A percentile compares a stretch with the other conserved stretches of the same genome.
Conservation (phyloP, 139 green algal species). For the Chlorella sp. region DNA sequence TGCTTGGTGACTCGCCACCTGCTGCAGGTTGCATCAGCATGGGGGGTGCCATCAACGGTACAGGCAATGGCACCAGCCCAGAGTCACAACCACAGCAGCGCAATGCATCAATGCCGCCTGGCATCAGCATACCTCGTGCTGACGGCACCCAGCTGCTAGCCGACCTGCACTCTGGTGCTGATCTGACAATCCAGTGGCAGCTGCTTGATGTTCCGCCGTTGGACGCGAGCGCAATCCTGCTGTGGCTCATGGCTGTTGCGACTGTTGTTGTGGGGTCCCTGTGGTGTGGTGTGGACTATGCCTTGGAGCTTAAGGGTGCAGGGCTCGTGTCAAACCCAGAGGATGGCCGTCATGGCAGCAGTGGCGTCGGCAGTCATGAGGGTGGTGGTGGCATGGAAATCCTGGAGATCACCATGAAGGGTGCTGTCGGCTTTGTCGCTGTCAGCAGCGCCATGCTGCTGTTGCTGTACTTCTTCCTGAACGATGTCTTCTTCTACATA, state of each 20-base stretch:
- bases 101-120: conserved; percentile 34
- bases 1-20: no score
- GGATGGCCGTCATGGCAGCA: no score
- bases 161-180: no score
- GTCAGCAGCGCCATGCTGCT: conserved; percentile 58
- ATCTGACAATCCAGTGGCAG: conserved; percentile 11
- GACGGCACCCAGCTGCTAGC: not conserved
- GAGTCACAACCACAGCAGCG: not conserved
- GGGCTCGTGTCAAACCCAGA: no score
- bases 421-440: conserved; percentile 58
- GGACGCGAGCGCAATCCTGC: conserved; percentile 38
- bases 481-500: conserved; percentile 50
- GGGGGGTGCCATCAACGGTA: conserved; percentile 24
- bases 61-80: conserved; percentile 3
- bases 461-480: conserved; percentile 70
- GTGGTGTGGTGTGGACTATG: conserved; percentile 54
- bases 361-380: no score
- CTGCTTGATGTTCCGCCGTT: conserved; percentile 17
- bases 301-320: no score
- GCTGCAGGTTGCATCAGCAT: conserved; percentile 59
- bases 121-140: conserved; percentile 19
- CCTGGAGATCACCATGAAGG: conserved; percentile 37
- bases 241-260: conserved; percentile 66
- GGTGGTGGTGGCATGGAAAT: no score
- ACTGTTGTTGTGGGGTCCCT: conserved; percentile 41